Evolutionary conservation across 1,284 basidiomycete genomes (phyloP), one percentile per base, ranked within the genome.

Genomic region (Vanrija humicola): DNA sequence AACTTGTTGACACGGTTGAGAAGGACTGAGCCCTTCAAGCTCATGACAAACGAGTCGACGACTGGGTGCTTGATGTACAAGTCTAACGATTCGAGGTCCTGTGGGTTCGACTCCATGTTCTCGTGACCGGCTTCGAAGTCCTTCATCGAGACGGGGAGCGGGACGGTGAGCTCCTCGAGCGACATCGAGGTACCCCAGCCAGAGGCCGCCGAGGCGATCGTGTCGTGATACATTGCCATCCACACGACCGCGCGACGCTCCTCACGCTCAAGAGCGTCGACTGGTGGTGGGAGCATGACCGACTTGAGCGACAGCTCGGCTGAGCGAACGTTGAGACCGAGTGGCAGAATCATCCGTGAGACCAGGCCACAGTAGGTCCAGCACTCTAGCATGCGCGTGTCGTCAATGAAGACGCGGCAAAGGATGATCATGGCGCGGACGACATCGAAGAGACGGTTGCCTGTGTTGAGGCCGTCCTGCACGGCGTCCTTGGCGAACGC

Each of bases 301-400:
- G 67, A 67, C 58, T 73, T 74, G 47, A 74, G 63, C 0, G 69
- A 70, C 16, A 72, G 52, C 46, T 72, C 70, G 6, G 72, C 71
- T n/a, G 64, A 67, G 43, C 72, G 66, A 12, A 73, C 70, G 50
- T 70, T 73, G 23, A 77, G 61, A 1, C 75, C 75, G 3, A 77
- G 63, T 8, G 74, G 75, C 0, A 73, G 59, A 16, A 76, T 65
- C 69, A 75, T 71, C 21, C 74, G 64, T 9, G 68, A 63, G 6
- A 74, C 68, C 3, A 74, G 62, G 40, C 74, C 75, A 23, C 64
- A 61, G 53, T 69, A 70, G 8, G 70, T 70, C 74, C 74, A 77
- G 48, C 72, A 73, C 51, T 77, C 75, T 38, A 76, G 62, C 75
- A 75, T 75, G 29, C 73, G 65, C 8, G 72, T 74, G 55, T 77